Evolutionary conservation across 495 filamentous ascomycete species (phyloP).

Genomic region (Penicillium arizonense): DNA sequence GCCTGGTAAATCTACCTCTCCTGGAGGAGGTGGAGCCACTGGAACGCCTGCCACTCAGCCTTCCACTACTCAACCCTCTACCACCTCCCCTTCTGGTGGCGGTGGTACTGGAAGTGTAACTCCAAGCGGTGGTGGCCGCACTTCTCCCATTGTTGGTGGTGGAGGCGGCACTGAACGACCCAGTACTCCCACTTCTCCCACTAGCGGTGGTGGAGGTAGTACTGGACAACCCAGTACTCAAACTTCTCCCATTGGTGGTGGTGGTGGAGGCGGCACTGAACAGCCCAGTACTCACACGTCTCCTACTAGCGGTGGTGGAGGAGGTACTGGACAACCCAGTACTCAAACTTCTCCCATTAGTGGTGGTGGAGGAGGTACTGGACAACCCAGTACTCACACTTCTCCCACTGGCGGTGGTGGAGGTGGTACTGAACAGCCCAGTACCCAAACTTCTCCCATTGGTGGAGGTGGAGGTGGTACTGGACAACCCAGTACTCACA

Average conservation of each 20-base stretch:
- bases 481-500: not conserved
- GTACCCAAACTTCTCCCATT: too few relatives aligned
- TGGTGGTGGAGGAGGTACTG: not conserved
- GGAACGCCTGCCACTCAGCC: too few relatives aligned
- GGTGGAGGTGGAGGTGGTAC: not conserved
- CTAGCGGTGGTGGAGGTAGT: too few relatives aligned
- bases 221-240: too few relatives aligned
- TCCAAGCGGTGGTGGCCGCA: not conserved
- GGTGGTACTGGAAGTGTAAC: not conserved
- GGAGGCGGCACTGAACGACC: not conserved
- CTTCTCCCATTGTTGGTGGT: not conserved
- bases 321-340: not conserved
- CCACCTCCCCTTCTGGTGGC: not conserved
- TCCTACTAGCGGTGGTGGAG: conserved; percentile 1
- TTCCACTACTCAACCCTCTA: too few relatives aligned
- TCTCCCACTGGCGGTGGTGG: too few relatives aligned
- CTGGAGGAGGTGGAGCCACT: not conserved
- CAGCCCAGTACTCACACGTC: not conserved
- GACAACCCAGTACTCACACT: too few relatives aligned
- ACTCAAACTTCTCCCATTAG: not conserved
- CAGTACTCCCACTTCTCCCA: too few relatives aligned
- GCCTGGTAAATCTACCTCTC: not conserved
- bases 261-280: not conserved
- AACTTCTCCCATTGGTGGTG: not conserved
- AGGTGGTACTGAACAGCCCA: not conserved